Conservation (phyloP, 305 asterid species). For the Euphrasia arctica region DNA sequence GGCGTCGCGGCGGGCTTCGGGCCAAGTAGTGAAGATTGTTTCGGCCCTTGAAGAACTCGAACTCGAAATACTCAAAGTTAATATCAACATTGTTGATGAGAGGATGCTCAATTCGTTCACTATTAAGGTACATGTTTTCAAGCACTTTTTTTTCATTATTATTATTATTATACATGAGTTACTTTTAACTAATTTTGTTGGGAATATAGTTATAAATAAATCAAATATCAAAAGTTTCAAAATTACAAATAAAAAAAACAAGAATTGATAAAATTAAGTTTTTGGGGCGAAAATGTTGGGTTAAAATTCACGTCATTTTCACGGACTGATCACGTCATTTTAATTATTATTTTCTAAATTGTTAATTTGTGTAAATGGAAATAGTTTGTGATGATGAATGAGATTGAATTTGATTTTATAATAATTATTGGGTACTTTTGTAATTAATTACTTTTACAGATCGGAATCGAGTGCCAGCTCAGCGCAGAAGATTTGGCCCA, state of each 20-base stretch:
- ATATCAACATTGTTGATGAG: slow-evolving; percentile 59
- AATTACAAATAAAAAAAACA: too few species aligned
- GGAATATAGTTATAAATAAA: too few species aligned
- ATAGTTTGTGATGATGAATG: not conserved
- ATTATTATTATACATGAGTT: too few species aligned
- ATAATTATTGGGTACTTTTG: not conserved
- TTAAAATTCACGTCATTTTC: too few species aligned
- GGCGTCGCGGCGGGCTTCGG: slow-evolving; percentile 57
- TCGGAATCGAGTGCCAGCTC: slow-evolving; percentile 89
- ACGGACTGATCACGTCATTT: too few species aligned
- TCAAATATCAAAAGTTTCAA: too few species aligned
- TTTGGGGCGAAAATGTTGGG: too few species aligned
- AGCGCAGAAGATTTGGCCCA: slow-evolving; percentile 93
- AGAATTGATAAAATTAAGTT: too few species aligned
- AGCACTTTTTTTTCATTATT: not conserved
- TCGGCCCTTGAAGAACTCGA: slow-evolving; percentile 68
- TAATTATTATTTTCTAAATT: too few species aligned
- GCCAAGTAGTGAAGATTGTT: slow-evolving; percentile 63
- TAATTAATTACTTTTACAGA: slow-evolving; percentile 32
- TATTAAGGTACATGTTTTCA: slow-evolving; percentile 60
- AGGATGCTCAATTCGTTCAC: slow-evolving; percentile 74
- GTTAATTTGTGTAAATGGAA: too few species aligned
- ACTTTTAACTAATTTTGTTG: too few species aligned
- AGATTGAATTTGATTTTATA: not conserved
- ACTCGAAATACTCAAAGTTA: slow-evolving; percentile 75